phyloP scores from a whole-genome alignment of 148 eudicot genomes.

The Linanthus parryae region DNA sequence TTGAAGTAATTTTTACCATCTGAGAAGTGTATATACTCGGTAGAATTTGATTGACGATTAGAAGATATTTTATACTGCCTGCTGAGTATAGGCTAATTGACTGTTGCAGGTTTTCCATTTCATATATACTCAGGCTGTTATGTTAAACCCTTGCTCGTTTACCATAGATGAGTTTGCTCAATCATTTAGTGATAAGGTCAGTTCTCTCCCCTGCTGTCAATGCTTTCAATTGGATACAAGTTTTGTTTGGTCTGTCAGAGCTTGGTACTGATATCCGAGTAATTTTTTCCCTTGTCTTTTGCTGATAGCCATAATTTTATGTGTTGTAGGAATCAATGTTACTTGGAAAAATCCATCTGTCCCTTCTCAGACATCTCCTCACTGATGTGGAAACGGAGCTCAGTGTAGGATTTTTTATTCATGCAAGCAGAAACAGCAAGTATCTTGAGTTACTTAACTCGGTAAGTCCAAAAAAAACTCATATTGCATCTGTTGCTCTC shows the following conservation, averaged over 20 bases:
- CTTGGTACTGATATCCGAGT: conserved; percentile 1
- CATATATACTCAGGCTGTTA: conserved; percentile 65
- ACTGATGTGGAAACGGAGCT: conserved; percentile 68
- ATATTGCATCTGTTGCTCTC: not conserved
- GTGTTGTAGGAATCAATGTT: conserved; percentile 63
- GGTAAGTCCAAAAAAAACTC: conserved; percentile 36
- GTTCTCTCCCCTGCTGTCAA: conserved; percentile 5
- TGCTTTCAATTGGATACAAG: not conserved
- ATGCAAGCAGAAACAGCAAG: conserved; percentile 60
- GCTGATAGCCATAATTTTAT: conserved; percentile 4
- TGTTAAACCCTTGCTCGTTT: conserved; percentile 53
- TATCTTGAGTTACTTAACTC: conserved; percentile 55
- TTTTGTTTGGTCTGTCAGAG: conserved; percentile 3
- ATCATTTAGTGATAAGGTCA: conserved; percentile 75
- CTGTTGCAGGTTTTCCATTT: conserved; percentile 74
- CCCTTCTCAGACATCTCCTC: conserved; percentile 62
- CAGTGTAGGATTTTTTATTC: conserved; percentile 29
- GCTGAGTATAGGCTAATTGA: conserved; percentile 11
- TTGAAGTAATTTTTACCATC: no score
- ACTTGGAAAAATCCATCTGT: conserved; percentile 67
- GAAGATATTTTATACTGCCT: no score
- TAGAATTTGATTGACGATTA: no score
- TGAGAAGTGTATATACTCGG: no score
- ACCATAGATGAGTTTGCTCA: conserved; percentile 81
- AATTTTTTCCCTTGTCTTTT: not conserved